Evolutionary conservation across 225 moss, liverwort and hornwort genomes (phyloP).

Genomic region (Physcomitrium patens): DNA sequence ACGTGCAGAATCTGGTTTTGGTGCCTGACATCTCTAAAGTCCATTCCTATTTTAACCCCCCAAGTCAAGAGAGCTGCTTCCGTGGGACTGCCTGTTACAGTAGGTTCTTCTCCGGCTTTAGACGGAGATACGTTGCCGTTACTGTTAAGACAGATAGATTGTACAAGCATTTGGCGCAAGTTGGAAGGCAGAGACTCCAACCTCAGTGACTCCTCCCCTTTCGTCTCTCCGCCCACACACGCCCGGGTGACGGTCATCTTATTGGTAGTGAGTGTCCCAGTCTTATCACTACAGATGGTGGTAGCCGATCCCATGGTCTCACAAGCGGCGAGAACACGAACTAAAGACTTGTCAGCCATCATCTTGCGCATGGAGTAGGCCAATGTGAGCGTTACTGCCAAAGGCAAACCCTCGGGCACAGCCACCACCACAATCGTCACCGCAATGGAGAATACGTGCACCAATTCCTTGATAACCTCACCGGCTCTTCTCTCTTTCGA

Average conservation of each 20-base stretch:
- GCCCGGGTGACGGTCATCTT: conserved; percentile 22
- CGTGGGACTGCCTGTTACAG: conserved; percentile 39
- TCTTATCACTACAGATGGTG: conserved; percentile 46
- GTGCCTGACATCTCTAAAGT: conserved; percentile 19
- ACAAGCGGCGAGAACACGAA: conserved; percentile 40
- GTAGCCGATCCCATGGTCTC: conserved; percentile 49
- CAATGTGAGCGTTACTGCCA: conserved; percentile 32
- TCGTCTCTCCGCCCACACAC: not conserved
- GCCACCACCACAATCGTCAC: conserved; percentile 47
- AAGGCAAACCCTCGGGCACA: conserved; percentile 42
- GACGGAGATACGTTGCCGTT: conserved; percentile 28
- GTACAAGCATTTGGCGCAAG: not conserved
- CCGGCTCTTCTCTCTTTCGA: conserved; percentile 1
- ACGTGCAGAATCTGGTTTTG: conserved; percentile 26
- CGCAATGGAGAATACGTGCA: conserved; percentile 33
- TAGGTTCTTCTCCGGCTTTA: conserved; percentile 19
- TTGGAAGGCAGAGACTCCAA: conserved; percentile 8
- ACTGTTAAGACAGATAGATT: conserved; percentile 37
- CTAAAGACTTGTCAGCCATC: conserved; percentile 44
- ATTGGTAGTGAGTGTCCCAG: conserved; percentile 37
- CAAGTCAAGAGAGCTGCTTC: conserved; percentile 37
- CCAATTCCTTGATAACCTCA: conserved; percentile 21
- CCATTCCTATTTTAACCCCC: conserved; percentile 37
- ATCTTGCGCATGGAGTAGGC: conserved; percentile 47
- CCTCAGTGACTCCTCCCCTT: not conserved